Percentiles rank a stretch among this genome's conserved stretches.
These are phyloP conservation scores for Tanozyma kutaoensis DNA, from an alignment of 805 yeast genomes.

Conservation along the genomic window DNA sequence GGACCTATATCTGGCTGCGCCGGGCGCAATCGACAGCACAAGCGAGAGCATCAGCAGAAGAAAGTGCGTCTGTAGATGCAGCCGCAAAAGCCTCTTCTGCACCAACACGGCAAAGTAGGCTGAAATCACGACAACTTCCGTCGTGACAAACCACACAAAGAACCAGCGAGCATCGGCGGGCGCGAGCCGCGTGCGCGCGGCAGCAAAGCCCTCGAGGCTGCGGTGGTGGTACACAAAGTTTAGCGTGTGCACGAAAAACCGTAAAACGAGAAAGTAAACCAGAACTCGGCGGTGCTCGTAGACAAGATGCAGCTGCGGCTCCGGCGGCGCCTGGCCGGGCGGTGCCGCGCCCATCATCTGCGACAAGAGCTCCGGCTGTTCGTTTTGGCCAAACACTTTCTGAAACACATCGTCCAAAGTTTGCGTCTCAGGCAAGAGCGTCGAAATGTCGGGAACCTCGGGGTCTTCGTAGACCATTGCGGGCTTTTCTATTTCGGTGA, in stretches of 20 bases:
- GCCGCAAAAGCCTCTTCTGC: conserved; percentile 10
- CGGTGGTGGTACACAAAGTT: conserved; percentile 24
- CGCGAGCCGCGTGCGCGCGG: conserved; percentile 10
- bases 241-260: conserved; percentile 12
- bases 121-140: conserved; percentile 20
- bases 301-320: conserved; percentile 6
- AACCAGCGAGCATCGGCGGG: conserved; percentile 8
- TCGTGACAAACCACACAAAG: conserved; percentile 13
- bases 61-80: conserved; percentile 12
- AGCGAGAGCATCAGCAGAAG: conserved; percentile 15
- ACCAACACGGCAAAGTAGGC: conserved; percentile 17
- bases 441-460: conserved; percentile 22
- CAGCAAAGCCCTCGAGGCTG: conserved; percentile 4
- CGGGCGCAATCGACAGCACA: conserved; percentile 23
- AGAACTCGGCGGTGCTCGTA: conserved; percentile 21
- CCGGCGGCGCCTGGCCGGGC: conserved; percentile 1
- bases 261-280: conserved; percentile 16
- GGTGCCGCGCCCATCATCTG: conserved; percentile 4
- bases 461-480: conserved; percentile 17
- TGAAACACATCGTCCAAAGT: conserved; percentile 19
- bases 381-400: conserved; percentile 15
- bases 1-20: conserved; percentile 13
- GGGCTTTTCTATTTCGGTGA: conserved; percentile 1
- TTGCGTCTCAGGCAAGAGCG: conserved; percentile 6
- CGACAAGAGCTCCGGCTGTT: too few relatives aligned